Percentiles rank a stretch among this genome's conserved stretches.
Evolutionary conservation across 176 grass and related monocot species (phyloP).

Genomic region (Tuctoria greenei): DNA sequence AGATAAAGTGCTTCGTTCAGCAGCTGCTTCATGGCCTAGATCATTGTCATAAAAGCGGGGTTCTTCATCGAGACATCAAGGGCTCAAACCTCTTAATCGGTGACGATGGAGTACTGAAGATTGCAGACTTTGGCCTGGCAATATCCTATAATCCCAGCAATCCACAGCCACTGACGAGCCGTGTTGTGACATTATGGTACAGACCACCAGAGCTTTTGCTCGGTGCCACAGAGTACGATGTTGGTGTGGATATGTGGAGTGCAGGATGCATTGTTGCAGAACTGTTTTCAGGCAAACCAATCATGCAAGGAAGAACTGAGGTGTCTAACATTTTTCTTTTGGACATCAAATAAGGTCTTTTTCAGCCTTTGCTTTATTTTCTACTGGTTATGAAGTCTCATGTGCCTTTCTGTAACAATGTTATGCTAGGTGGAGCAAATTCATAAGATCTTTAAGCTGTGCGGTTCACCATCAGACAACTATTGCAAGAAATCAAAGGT

Average conservation of each 20-base stretch:
- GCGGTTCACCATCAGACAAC: conserved; percentile 65
- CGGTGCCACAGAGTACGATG: conserved; percentile 70
- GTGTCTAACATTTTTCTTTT: conserved; percentile 17
- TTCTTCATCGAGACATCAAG: conserved; percentile 89
- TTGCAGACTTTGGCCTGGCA: conserved; percentile 86
- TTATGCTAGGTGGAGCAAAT: conserved; percentile 89
- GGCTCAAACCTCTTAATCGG: conserved; percentile 82
- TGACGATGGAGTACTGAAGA: conserved; percentile 62
- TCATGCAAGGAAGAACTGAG: conserved; percentile 95
- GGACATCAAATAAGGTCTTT: neutral
- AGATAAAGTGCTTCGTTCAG: conserved; percentile 77
- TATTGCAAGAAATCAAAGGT: conserved; percentile 85
- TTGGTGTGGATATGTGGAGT: conserved; percentile 88
- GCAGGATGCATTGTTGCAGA: conserved; percentile 93
- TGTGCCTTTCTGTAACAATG: neutral
- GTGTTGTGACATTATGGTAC: conserved; percentile 94
- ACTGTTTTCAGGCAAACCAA: conserved; percentile 74
- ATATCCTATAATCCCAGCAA: conserved; percentile 66
- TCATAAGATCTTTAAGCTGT: conserved; percentile 96
- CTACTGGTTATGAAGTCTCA: conserved; percentile 14
- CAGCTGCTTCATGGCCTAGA: conserved; percentile 78
- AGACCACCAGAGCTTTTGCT: conserved; percentile 83
- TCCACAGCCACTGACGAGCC: conserved; percentile 66
- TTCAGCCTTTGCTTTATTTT: neutral
- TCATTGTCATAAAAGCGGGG: conserved; percentile 71